These are phyloP conservation scores for Suillus variegatus DNA, from an alignment of 768 basidiomycete genomes.

Conservation along the genomic window DNA sequence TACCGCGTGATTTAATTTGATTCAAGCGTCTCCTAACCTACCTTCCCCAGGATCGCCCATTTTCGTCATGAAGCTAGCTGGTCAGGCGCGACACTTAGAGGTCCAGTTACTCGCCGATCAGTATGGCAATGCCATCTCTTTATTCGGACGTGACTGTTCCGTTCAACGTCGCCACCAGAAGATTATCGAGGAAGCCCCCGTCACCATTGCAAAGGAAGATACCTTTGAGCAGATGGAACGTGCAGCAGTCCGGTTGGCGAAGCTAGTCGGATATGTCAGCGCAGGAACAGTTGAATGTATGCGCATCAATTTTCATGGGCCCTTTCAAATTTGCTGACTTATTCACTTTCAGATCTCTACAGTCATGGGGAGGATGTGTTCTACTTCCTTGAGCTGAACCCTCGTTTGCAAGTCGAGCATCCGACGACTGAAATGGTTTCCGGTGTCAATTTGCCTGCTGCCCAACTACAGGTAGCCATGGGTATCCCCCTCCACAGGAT, in stretches of 20 bases:
- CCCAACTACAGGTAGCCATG: conserved; percentile 98
- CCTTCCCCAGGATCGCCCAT: conserved; percentile 83
- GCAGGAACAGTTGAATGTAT: conserved; percentile 98
- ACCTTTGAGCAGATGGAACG: conserved; percentile 98
- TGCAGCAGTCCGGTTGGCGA: conserved; percentile 98
- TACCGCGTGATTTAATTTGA: conserved; percentile 29
- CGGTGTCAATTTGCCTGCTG: conserved; percentile 96
- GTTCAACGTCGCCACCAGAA: conserved; percentile 99
- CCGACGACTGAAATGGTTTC: conserved; percentile 99
- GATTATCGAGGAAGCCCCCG: conserved; percentile 99
- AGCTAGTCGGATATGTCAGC: conserved; percentile 97
- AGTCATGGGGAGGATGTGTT: conserved; percentile 92
- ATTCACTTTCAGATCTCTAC: conserved; percentile 72
- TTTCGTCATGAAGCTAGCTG: conserved; percentile 99
- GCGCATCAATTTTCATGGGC: conserved; percentile 22
- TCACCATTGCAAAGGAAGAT: conserved; percentile 91
- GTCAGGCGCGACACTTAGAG: conserved; percentile 95
- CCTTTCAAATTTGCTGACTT: conserved; percentile 11
- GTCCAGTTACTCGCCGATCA: conserved; percentile 99
- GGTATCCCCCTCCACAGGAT: conserved; percentile 95
- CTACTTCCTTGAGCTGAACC: conserved; percentile 98
- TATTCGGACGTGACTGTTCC: conserved; percentile 99
- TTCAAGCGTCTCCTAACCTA: conserved; percentile 11
- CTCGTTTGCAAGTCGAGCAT: conserved; percentile 99
- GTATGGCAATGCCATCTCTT: conserved; percentile 97